Conservation (phyloP, 306 rosid species). For the Vicia faba region DNA sequence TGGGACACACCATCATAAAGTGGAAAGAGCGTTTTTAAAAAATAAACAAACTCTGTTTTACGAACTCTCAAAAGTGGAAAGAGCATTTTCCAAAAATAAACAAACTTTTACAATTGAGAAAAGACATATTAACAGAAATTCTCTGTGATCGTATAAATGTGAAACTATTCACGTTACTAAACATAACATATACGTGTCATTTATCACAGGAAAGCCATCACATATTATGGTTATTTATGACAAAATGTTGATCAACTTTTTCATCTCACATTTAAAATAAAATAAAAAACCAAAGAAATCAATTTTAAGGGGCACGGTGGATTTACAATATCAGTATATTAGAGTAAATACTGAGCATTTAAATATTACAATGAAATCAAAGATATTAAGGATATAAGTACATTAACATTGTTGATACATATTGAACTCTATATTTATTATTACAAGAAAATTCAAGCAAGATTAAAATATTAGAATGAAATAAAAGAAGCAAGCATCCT, state of each 20-base stretch:
- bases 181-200: background rate
- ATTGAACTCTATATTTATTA: background rate
- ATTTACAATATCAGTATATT: constrained; percentile 41
- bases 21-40: no score
- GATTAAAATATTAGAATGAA: background rate
- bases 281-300: constrained; percentile 16
- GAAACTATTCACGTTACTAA: background rate
- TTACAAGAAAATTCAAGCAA: background rate
- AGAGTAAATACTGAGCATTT: constrained; percentile 43
- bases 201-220: background rate
- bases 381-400: no score
- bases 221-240: background rate
- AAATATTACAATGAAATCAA: no score
- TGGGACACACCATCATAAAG: no score
- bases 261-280: constrained; percentile 15
- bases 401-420: background rate
- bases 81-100: no score
- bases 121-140: no score
- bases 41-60: no score
- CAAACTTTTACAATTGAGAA: no score
- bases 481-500: background rate
- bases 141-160: background rate
- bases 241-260: background rate
- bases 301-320: constrained; percentile 32
- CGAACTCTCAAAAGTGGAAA: no score